Percentiles rank a stretch among this genome's conserved stretches.
phyloP scores from a whole-genome alignment of 1,284 basidiomycete genomes.

The Austroboletus olivaceoglutinosus region DNA sequence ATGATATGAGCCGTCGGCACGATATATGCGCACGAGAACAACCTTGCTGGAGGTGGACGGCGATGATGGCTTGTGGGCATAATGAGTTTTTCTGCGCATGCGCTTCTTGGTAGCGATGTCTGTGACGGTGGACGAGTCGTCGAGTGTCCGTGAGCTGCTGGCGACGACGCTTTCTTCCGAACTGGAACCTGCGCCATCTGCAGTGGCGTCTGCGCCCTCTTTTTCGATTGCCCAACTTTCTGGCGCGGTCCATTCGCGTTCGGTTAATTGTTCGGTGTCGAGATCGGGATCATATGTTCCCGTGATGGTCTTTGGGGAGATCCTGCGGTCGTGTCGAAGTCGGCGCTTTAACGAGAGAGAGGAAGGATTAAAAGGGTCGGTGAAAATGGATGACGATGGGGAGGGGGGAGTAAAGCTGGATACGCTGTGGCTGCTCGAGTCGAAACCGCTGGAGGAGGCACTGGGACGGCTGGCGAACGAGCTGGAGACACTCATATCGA shows the following conservation, averaged over 20 bases:
- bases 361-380: slow-evolving; percentile 44
- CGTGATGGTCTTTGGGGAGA: slow-evolving; percentile 49
- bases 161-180: slow-evolving; percentile 30
- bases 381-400: slow-evolving; percentile 40
- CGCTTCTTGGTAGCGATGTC: slow-evolving; percentile 19
- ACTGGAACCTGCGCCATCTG: slow-evolving; percentile 24
- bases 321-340: slow-evolving; percentile 32
- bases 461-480: slow-evolving; percentile 10
- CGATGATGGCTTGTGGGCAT: slow-evolving; percentile 16
- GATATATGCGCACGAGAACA: slow-evolving; percentile 63
- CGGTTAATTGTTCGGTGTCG: slow-evolving; percentile 6
- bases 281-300: slow-evolving; percentile 6
- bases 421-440: slow-evolving; percentile 22
- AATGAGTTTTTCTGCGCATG: slow-evolving; percentile 26
- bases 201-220: slow-evolving; percentile 21
- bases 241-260: slow-evolving; percentile 31
- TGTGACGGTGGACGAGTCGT: slow-evolving; percentile 14
- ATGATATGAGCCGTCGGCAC: slow-evolving; percentile 72
- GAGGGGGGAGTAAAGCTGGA: slow-evolving; percentile 35
- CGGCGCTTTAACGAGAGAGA: slow-evolving; percentile 14
- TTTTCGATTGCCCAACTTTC: slow-evolving; percentile 38
- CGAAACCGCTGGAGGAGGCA: slow-evolving; percentile 18
- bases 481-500: slow-evolving; percentile 44
- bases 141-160: slow-evolving; percentile 17
- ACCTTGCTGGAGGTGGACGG: slow-evolving; percentile 19